Evolutionary conservation across 352 stramenopile species (phyloP), one percentile per base, ranked within the genome.

Genomic region (Globisporangium alternatum): DNA sequence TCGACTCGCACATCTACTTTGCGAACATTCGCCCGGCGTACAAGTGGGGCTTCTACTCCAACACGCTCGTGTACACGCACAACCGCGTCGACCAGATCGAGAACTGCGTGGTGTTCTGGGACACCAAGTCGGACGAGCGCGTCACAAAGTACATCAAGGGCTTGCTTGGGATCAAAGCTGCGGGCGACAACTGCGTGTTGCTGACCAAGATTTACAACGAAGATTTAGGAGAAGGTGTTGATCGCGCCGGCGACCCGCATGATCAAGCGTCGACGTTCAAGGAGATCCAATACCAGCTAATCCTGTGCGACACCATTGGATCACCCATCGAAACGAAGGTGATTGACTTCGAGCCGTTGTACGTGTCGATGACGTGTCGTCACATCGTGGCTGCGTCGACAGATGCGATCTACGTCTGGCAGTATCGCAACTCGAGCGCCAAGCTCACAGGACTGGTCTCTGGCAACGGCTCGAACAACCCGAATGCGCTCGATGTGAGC

Each of bases 1-100:
- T 98, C 22, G 95, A 97, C 73, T 93, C 89, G 21, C 93, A 96
- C 78, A 98, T 98, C 56, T 98, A 97, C 80, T 98, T 98, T 75
- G 95, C 94, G 39, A 98, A 98, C 74, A 95, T 98, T 51, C 88
- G 95, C 7, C 90, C 86, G 21, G 83, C 87, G 43, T 98, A 98
- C 79, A 92, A 91, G 49, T 98, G 91, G 91, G 88, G 88, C 13
- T 96, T 87, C 60, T 96, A 96, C 60, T 70, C 76, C 17, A 90
- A 92, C 59, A 96, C 90, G n/a, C 65, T 98, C 51, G 90, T 95
- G 17, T 97, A 97, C 72, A 90, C 91, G 60, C 97, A 96, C 83
- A 92, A 93, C 54, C 89, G 87, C 28, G 68, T 88, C 6, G 91
- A 97, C 65, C 83, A 92, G 60, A 90, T 89, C 12, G 88, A 96